Conservation (phyloP, 495 filamentous ascomycete species). For the Xylaria intraflava region DNA sequence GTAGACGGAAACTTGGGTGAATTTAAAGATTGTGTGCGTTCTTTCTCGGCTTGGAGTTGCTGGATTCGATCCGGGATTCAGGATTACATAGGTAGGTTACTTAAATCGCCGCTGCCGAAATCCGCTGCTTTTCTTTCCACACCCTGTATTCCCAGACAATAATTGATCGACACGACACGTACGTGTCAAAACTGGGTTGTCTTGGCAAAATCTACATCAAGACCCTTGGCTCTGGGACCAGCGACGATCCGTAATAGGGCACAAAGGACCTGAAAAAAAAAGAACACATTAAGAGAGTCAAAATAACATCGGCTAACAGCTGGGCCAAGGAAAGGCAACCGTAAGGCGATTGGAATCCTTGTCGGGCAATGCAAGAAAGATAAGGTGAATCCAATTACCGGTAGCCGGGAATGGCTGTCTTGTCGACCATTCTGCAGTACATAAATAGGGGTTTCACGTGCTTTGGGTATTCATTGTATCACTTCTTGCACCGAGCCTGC, state of each 20-base stretch:
- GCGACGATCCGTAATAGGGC: not conserved
- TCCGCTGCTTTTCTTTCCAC: not conserved
- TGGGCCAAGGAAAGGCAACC: slow-evolving; percentile 4
- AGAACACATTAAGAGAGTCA: too few relatives aligned
- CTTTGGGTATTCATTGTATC: not conserved
- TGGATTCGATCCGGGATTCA: not conserved
- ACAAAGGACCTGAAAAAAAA: not conserved
- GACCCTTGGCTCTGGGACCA: not conserved
- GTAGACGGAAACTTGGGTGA: not conserved
- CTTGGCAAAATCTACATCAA: not conserved
- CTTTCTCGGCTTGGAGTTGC: not conserved
- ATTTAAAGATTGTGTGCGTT: not conserved
- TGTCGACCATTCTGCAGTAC: not conserved
- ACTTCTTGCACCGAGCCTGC: not conserved
- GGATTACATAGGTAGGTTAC: not conserved
- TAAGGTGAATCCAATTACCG: not conserved
- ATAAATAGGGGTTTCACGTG: slow-evolving; percentile 3
- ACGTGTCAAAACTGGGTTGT: not conserved
- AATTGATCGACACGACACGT: not conserved
- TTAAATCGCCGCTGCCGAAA: not conserved
- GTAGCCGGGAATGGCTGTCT: slow-evolving; percentile 8
- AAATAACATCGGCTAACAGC: not conserved
- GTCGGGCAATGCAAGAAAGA: not conserved
- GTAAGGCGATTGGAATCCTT: slow-evolving; percentile 1
- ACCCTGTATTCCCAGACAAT: not conserved